phyloP scores from a whole-genome alignment of 1,139 yeast species.

The Candida tetrigidarum region DNA sequence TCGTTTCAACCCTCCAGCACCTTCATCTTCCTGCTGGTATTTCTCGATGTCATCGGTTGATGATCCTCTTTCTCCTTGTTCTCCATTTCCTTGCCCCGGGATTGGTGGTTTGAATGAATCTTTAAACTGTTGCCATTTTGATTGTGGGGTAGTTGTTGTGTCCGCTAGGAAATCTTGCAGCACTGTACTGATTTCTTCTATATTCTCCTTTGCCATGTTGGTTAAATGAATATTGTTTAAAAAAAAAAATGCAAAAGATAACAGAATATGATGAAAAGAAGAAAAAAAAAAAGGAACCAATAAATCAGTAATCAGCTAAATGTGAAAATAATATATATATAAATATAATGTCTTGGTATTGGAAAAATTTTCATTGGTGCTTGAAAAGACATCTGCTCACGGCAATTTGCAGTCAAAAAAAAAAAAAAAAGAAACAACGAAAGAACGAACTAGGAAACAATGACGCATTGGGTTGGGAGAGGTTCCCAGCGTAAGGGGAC shows the following conservation, averaged over 20 bases:
- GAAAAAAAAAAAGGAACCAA: background rate
- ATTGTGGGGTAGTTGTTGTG: slow-evolving; percentile 1
- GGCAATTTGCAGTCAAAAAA: slow-evolving; percentile 7
- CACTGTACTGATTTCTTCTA: slow-evolving; percentile 1
- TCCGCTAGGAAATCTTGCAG: background rate
- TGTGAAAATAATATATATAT: no score
- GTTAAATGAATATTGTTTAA: background rate
- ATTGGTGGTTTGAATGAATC: slow-evolving; percentile 43
- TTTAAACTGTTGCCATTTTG: slow-evolving; percentile 26
- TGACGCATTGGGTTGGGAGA: no score
- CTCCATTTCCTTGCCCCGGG: background rate
- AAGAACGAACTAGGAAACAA: background rate
- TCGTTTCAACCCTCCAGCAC: slow-evolving; percentile 42
- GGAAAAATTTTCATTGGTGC: background rate
- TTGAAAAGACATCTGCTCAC: background rate
- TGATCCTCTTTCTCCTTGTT: background rate
- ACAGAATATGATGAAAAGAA: background rate
- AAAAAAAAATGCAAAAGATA: background rate
- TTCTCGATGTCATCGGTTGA: background rate
- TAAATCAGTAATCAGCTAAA: no score
- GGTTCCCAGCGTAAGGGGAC: no score
- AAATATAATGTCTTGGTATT: no score
- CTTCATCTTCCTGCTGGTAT: slow-evolving; percentile 27
- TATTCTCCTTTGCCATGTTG: slow-evolving; percentile 1
- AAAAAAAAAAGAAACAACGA: background rate